phyloP scores from a whole-genome alignment of 306 rosid genomes.

The Lathyrus sativus region DNA sequence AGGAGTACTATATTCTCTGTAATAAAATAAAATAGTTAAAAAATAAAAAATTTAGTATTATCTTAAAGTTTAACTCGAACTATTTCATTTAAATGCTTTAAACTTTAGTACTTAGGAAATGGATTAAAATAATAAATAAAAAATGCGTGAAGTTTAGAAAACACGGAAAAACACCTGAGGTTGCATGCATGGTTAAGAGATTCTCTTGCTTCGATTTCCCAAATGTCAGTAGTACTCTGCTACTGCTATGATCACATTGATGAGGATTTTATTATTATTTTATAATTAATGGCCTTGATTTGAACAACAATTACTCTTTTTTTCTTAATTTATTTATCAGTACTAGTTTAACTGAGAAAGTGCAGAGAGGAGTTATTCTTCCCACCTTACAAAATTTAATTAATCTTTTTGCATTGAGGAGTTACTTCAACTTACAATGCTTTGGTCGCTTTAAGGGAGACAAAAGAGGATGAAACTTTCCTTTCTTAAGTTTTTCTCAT shows the following conservation, averaged over 20 bases:
- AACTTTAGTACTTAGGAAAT: not conserved
- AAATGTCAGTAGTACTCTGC: slow-evolving; percentile 41
- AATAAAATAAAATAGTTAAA: slow-evolving; percentile 36
- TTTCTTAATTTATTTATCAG: not conserved
- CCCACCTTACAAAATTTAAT: slow-evolving; percentile 7
- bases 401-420: slow-evolving; percentile 3
- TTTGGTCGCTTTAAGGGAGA: slow-evolving; percentile 37
- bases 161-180: slow-evolving; percentile 30
- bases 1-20: slow-evolving; percentile 34
- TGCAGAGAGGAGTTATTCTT: slow-evolving; percentile 24
- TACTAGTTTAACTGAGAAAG: slow-evolving; percentile 8
- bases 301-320: not conserved
- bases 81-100: not conserved
- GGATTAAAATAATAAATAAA: not conserved
- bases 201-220: slow-evolving; percentile 46
- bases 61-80: not conserved
- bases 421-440: slow-evolving; percentile 24
- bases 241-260: slow-evolving; percentile 32
- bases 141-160: slow-evolving; percentile 3
- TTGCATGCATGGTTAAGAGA: slow-evolving; percentile 38
- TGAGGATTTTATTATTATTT: slow-evolving; percentile 3
- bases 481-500: slow-evolving; percentile 33
- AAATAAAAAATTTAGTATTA: not conserved
- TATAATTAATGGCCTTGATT: slow-evolving; percentile 8
- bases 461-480: slow-evolving; percentile 35